Base-by-base conservation (phyloP, 345 rosid species). In the Theobroma cacao region DNA sequence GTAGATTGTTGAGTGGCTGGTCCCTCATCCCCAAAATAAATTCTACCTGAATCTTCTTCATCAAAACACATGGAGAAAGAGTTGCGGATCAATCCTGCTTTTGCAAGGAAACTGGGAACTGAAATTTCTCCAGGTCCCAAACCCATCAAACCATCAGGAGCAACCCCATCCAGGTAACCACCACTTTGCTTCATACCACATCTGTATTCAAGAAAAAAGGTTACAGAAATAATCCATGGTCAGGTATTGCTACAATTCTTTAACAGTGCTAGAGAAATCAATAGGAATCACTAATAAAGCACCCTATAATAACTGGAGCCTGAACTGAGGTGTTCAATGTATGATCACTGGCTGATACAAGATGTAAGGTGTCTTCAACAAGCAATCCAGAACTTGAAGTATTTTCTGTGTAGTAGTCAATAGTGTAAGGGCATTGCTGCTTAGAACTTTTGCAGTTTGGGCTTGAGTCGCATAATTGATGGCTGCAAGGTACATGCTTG, bases 141-240 rank as follows among this genome's bases (percentile, higher is more conserved):
- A 43, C 98, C 98, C 95, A 91, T 83, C 74, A 94, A 88, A 80
- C 98, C 98, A 85, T 94, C 98, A 71, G 97, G 98, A 68, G 97
- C 97, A 82, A 80, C 85, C 33, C 97, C 98, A 53, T 85, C 84
- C 85, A 94, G 84, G 84, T 88, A 94, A 7, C 59, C 89, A 40
- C 98, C 98, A 80, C 87, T 93, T 85, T 94, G 98, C 84, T 88
- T 94, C 93, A 85, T 91, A 75, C 97, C 98, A 88, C 98, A 94
- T 79, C 98, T 94, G 84, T 75, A 33, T 61, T 61, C 34, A 74
- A 76, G 61, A 69, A 48, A 78, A 61, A 1, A 45, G 76, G 10
- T 45, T 78, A 47, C 56, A 78, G 8, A 76, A n/a, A 26, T 15
- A 63, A 68, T 50, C 20, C 43, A 26, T 5, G 63, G 47, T 38